Percentiles rank a stretch among this genome's conserved stretches.
Conservation (phyloP, 2,329 filamentous ascomycete genomes). For the Arthrobotrys musiformis region DNA sequence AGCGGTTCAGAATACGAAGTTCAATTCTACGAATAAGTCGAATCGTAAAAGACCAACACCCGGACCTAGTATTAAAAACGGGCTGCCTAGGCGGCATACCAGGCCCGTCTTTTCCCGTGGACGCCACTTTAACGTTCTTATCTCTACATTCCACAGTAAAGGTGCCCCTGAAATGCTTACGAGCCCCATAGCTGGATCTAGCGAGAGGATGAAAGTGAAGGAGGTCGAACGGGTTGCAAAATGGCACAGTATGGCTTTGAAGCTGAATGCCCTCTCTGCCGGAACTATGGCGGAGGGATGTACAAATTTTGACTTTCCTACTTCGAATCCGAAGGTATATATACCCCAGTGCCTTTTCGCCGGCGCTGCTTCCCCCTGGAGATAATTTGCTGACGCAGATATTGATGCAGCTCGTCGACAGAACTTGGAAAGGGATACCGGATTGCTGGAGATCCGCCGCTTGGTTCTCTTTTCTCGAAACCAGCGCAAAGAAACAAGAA, state of each 20-base stretch:
- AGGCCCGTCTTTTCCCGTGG: conserved; percentile 67
- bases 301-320: conserved; percentile 67
- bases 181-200: conserved; percentile 69
- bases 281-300: conserved; percentile 66
- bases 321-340: conserved; percentile 68
- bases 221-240: conserved; percentile 74
- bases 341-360: not conserved
- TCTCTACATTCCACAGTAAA: conserved; percentile 65
- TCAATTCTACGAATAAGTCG: conserved; percentile 27
- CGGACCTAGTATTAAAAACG: conserved; percentile 69
- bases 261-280: conserved; percentile 63
- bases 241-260: conserved; percentile 74
- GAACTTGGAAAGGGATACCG: conserved; percentile 98
- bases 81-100: conserved; percentile 72
- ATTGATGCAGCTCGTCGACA: conserved; percentile 75
- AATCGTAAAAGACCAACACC: conserved; percentile 62
- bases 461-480: conserved; percentile 90
- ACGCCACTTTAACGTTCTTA: conserved; percentile 23
- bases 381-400: not conserved
- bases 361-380: no score
- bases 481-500: conserved; percentile 75
- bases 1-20: conserved; percentile 58
- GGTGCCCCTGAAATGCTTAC: conserved; percentile 74
- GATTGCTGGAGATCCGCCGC: conserved; percentile 93
- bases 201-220: conserved; percentile 71